Percentiles rank a stretch among this genome's conserved stretches.
Evolutionary conservation across 345 rosid species (phyloP).

Genomic region (Jatropha curcas): DNA sequence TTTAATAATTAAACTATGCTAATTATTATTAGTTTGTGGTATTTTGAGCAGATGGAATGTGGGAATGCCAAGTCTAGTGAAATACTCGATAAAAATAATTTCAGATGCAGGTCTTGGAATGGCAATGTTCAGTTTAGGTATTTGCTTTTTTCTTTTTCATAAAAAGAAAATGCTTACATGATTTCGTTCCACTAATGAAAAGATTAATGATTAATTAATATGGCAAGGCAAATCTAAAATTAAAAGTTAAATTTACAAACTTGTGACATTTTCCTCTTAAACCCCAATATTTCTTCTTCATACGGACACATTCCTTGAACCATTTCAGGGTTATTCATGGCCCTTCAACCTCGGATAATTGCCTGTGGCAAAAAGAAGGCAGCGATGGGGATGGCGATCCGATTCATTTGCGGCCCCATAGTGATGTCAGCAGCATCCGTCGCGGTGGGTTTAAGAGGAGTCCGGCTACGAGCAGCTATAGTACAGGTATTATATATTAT

Average conservation of each 20-base stretch:
- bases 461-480: conserved; percentile 63
- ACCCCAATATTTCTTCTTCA: not conserved
- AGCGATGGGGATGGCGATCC: conserved; percentile 55
- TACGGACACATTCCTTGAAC: not conserved
- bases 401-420: conserved; percentile 63
- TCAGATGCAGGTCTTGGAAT: conserved; percentile 85
- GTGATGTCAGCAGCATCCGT: conserved; percentile 56
- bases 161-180: not conserved
- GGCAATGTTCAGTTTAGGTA: conserved; percentile 93
- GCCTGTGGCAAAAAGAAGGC: conserved; percentile 69
- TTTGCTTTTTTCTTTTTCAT: not conserved
- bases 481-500: conserved; percentile 49
- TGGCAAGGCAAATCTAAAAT: no score
- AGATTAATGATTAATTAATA: no score
- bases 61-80: conserved; percentile 63
- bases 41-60: conserved; percentile 54
- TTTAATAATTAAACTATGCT: no score
- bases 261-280: not conserved
- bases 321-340: conserved; percentile 71
- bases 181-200: no score
- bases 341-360: conserved; percentile 69
- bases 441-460: conserved; percentile 50
- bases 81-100: conserved; percentile 62
- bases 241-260: not conserved
- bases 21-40: no score